Conservation (phyloP, 108 stramenopile species). For the Skeletonema costatum region DNA sequence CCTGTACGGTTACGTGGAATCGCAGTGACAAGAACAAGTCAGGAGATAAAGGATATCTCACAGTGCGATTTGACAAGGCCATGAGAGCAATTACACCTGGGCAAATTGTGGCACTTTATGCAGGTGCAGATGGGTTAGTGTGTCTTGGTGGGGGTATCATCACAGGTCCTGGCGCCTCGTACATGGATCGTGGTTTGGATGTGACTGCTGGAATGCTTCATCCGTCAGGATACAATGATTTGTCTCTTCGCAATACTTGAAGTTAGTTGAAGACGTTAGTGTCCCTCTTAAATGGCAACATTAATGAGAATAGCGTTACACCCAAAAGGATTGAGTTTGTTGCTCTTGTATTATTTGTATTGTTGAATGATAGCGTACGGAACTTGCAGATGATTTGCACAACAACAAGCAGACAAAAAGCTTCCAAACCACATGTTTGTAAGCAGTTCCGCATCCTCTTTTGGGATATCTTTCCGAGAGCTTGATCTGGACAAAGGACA, state of each 20-base stretch:
- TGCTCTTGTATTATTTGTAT: no score
- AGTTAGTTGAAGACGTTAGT: no score
- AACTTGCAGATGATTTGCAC: no score
- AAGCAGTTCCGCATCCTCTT: no score
- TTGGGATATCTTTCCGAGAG: no score
- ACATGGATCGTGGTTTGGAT: conserved; percentile 51
- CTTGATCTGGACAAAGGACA: no score
- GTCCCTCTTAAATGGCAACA: no score
- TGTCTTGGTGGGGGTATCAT: conserved; percentile 87
- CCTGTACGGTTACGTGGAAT: conserved; percentile 52
- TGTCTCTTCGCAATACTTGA: conserved; percentile 14
- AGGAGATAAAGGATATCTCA: conserved; percentile 14
- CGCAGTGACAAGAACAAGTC: not conserved
- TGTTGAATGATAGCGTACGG: no score
- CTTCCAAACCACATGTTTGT: no score
- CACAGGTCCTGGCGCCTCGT: conserved; percentile 43
- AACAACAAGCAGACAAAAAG: no score
- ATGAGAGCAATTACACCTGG: conserved; percentile 81
- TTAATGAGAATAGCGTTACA: no score
- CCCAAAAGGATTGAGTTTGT: no score
- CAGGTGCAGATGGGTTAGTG: conserved; percentile 60
- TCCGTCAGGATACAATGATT: conserved; percentile 50
- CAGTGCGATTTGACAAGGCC: conserved; percentile 54
- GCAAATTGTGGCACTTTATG: conserved; percentile 77
- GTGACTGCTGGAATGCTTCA: conserved; percentile 29